Evolutionary conservation across 2,329 filamentous ascomycete genomes (phyloP).

Genomic region (Sporothrix humicola): DNA sequence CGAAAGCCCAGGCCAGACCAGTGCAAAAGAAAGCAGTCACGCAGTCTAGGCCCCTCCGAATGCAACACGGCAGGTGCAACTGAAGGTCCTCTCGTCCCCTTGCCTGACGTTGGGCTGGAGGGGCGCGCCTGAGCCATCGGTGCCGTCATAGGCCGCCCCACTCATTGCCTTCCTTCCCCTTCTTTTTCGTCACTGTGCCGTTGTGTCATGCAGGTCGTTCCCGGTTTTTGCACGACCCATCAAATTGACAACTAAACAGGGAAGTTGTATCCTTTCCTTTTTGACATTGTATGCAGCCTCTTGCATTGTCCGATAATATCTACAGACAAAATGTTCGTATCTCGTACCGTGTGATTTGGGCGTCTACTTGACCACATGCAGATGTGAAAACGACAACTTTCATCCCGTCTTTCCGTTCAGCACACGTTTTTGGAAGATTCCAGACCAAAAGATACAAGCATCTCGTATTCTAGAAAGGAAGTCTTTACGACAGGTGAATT

Average conservation of each 20-base stretch:
- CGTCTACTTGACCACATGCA: not conserved
- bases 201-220: constrained; percentile 26
- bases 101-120: not conserved
- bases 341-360: not conserved
- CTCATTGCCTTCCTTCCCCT: constrained; percentile 15
- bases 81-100: not conserved
- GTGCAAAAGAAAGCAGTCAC: constrained; percentile 4
- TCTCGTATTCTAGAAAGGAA: not conserved
- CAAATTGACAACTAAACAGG: constrained; percentile 24
- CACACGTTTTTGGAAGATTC: not conserved
- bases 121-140: constrained; percentile 17
- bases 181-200: constrained; percentile 25
- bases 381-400: not conserved
- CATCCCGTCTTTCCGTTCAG: not conserved
- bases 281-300: not conserved
- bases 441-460: not conserved
- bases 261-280: constrained; percentile 14
- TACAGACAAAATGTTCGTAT: not conserved
- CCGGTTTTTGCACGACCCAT: constrained; percentile 28
- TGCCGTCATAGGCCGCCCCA: constrained; percentile 26
- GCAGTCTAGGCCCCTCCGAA: constrained; percentile 20
- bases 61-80: constrained; percentile 23
- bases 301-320: not conserved
- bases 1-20: constrained; percentile 7
- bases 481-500: not conserved